These are phyloP conservation scores for Mycena amicta DNA, from an alignment of 768 basidiomycete species.

Conservation along the genomic window DNA sequence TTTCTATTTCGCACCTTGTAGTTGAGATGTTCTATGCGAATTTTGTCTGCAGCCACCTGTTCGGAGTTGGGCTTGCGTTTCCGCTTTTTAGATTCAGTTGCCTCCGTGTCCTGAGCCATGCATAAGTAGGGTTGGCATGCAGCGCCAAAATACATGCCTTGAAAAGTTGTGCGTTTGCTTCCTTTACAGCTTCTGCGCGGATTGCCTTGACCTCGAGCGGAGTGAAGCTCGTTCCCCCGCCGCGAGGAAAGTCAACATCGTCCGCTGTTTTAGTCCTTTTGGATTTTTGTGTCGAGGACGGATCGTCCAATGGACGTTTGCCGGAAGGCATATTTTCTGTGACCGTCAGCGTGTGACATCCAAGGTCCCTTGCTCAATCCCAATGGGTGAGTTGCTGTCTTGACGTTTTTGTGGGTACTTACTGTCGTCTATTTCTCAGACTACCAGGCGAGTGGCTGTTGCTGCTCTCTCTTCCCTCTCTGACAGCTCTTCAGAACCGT, in stretches of 20 bases:
- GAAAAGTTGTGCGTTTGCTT: slow-evolving; percentile 82
- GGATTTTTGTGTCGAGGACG: slow-evolving; percentile 45
- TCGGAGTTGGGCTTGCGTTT: slow-evolving; percentile 56
- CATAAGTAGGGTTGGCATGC: not conserved
- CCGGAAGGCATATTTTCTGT: too few relatives aligned
- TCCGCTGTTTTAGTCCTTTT: slow-evolving; percentile 60
- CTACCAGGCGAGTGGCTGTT: slow-evolving; percentile 60
- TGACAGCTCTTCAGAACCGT: slow-evolving; percentile 65
- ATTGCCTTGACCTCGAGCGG: slow-evolving; percentile 87
- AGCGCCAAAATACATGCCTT: slow-evolving; percentile 39
- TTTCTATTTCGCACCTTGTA: slow-evolving; percentile 67
- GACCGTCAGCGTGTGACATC: too few relatives aligned
- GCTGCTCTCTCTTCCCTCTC: not conserved
- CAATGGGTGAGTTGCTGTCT: slow-evolving; percentile 35
- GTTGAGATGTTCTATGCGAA: slow-evolving; percentile 89
- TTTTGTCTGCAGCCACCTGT: slow-evolving; percentile 42
- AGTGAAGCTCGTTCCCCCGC: slow-evolving; percentile 88
- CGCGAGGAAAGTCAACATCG: slow-evolving; percentile 93
- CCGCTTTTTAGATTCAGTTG: slow-evolving; percentile 45
- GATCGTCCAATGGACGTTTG: slow-evolving; percentile 67
- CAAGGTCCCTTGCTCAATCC: not conserved
- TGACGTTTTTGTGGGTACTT: not conserved
- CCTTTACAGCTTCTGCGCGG: slow-evolving; percentile 80
- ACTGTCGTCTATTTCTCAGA: slow-evolving; percentile 40
- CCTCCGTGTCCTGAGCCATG: slow-evolving; percentile 41